Evolutionary conservation across 148 eudicot genomes (phyloP).

Genomic region (Silene uniflora): DNA sequence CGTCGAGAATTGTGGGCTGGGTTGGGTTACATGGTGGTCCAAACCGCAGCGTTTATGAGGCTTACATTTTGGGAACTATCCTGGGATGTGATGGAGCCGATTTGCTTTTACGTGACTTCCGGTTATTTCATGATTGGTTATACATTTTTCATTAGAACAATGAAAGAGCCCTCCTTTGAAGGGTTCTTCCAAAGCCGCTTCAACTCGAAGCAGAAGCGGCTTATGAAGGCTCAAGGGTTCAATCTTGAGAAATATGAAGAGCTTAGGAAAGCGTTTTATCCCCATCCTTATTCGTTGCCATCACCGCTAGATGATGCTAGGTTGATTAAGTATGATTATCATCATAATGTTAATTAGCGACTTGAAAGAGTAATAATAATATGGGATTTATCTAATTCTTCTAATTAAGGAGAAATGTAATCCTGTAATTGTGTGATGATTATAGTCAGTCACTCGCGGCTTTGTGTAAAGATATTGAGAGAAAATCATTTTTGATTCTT

Average conservation of each 20-base stretch:
- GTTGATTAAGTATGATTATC: constrained; percentile 22
- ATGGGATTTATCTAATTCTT: neutral
- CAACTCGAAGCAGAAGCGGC: constrained; percentile 49
- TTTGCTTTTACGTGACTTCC: constrained; percentile 87
- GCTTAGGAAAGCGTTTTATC: constrained; percentile 49
- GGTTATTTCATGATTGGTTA: constrained; percentile 79
- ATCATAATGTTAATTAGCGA: constrained; percentile 15
- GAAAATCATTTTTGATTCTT: constrained; percentile 3
- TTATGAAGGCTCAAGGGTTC: constrained; percentile 45
- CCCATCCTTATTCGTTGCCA: constrained; percentile 14
- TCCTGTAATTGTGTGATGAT: constrained; percentile 9
- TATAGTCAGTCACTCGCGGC: constrained; percentile 25
- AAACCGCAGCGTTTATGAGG: constrained; percentile 86
- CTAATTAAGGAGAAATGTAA: constrained; percentile 19
- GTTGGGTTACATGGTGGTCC: constrained; percentile 59
- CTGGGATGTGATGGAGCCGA: constrained; percentile 99
- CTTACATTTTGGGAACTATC: constrained; percentile 94
- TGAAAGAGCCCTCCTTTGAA: constrained; percentile 82
- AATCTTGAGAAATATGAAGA: constrained; percentile 52
- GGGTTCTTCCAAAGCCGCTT: constrained; percentile 88
- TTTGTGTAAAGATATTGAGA: constrained; percentile 24
- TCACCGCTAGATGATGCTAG: constrained; percentile 19
- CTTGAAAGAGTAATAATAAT: neutral
- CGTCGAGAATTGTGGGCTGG: constrained; percentile 80
- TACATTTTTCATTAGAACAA: constrained; percentile 71